Evolutionary conservation across 2,329 filamentous ascomycete species (phyloP).

Genomic region (Pseudogymnoascus sp.): DNA sequence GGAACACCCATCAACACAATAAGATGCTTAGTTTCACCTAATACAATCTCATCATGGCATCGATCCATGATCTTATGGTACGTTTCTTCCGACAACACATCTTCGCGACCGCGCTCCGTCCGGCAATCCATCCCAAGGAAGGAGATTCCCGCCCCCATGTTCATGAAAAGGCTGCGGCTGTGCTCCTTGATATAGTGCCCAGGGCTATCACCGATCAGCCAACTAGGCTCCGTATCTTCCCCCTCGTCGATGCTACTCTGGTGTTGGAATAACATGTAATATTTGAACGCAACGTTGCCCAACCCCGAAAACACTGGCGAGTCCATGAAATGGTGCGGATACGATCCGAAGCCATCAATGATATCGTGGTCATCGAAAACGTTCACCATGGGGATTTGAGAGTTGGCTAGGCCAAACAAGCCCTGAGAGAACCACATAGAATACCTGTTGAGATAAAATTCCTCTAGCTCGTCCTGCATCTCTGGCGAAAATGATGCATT

Average conservation of each 20-base stretch:
- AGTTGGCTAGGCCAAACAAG: constrained; percentile 82
- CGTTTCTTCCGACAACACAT: constrained; percentile 71
- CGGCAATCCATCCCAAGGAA: constrained; percentile 85
- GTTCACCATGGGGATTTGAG: constrained; percentile 97
- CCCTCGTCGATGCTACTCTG: constrained; percentile 79
- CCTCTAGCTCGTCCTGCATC: constrained; percentile 82
- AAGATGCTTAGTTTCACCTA: constrained; percentile 81
- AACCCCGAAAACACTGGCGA: constrained; percentile 84
- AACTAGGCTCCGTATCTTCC: constrained; percentile 78
- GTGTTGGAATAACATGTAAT: constrained; percentile 98
- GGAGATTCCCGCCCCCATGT: constrained; percentile 67
- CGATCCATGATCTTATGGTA: constrained; percentile 84
- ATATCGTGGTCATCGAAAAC: constrained; percentile 95
- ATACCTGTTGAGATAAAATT: constrained; percentile 82
- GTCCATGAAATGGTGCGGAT: constrained; percentile 84
- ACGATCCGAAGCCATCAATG: constrained; percentile 87
- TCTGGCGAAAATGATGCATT: constrained; percentile 67
- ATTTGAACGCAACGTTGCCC: constrained; percentile 91
- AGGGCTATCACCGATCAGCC: constrained; percentile 70
- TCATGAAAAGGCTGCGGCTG: constrained; percentile 80
- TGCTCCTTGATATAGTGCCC: constrained; percentile 86
- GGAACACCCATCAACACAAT: constrained; percentile 81
- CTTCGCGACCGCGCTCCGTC: constrained; percentile 78
- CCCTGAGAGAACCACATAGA: constrained; percentile 95
- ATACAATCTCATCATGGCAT: constrained; percentile 70